These are phyloP conservation scores for Penicillium maclennaniae DNA, from an alignment of 495 filamentous ascomycete species.

Conservation along the genomic window DNA sequence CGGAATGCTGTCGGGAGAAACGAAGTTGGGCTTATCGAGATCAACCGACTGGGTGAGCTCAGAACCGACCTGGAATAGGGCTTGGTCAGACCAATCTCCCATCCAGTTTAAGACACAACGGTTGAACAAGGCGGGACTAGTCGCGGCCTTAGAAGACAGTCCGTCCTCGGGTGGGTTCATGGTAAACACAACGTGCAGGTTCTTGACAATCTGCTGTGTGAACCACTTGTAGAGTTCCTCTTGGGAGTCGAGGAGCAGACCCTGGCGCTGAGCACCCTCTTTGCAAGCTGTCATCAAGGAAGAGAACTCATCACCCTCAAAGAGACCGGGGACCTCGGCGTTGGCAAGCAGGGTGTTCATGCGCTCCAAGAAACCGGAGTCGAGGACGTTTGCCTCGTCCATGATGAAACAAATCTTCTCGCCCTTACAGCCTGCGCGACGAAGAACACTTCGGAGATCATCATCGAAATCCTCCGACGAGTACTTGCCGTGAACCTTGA, in stretches of 20 bases:
- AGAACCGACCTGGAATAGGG: slow-evolving; percentile 93
- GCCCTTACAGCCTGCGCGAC: slow-evolving; percentile 91
- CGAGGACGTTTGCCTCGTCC: slow-evolving; percentile 97
- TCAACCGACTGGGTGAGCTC: slow-evolving; percentile 95
- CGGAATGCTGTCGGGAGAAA: slow-evolving; percentile 85
- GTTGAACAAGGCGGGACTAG: slow-evolving; percentile 96
- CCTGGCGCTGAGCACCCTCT: slow-evolving; percentile 95
- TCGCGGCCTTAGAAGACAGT: slow-evolving; percentile 90
- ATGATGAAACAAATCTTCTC: slow-evolving; percentile 99
- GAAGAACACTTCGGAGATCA: slow-evolving; percentile 87
- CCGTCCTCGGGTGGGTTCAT: slow-evolving; percentile 99
- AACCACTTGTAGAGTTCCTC: slow-evolving; percentile 99
- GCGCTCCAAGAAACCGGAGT: slow-evolving; percentile 95
- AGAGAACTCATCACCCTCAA: slow-evolving; percentile 94
- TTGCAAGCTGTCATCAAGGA: slow-evolving; percentile 98
- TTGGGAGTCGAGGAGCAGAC: slow-evolving; percentile 88
- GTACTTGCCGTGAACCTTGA: slow-evolving; percentile 99
- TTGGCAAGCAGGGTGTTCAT: slow-evolving; percentile 99
- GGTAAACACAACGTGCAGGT: slow-evolving; percentile 97
- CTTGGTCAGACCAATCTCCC: slow-evolving; percentile 98
- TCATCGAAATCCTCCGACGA: slow-evolving; percentile 99
- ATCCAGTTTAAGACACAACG: slow-evolving; percentile 99
- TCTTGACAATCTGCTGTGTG: slow-evolving; percentile 98
- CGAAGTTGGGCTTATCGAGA: slow-evolving; percentile 78
- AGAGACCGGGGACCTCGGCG: slow-evolving; percentile 94